Base-by-base conservation (phyloP, 2,329 filamentous ascomycete genomes). In the Microsporum ferrugineum region DNA sequence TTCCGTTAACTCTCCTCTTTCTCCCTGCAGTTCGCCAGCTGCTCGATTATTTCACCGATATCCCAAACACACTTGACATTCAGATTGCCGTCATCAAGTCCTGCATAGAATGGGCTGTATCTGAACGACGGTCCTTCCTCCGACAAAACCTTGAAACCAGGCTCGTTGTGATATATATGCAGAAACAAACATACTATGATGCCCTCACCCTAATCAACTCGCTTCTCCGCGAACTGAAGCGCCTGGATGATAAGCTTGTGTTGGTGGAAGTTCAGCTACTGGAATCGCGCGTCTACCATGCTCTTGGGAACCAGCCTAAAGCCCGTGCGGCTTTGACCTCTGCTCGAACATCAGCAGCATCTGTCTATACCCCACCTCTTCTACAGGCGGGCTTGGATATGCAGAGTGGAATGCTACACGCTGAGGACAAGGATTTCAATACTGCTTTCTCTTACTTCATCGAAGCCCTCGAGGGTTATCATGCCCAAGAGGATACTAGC, bases 361-460 rank as follows among this genome's bases (percentile, higher is more conserved):
- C 91, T 33, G 94, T 99, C 65, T 99, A 99, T 80, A 96, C 91
- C 29, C 94, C 94, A 58, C 94, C 95, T 2, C 81, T 95, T 66
- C 83, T 99, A 62, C 95, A 99, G 78, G 94, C 94, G 53, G 91
- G 94, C 69, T 84, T 99, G 67, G 94, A 99, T 73, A 97, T 99
- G 94, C 94, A 99, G 80, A 96, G 90, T 66, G 95, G 94, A 67
- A 97, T 97, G 88, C 84, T 99, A 62, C 95, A 99, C 75, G 94
- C 94, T 29, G 95, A 99, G 77, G 94, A 99, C 74, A 89, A 91
- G 78, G 95, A 99, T 79, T 99, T 99, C 83, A 96, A 95, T 79
- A 99, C 94, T 31, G 90, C 94, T 57, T 99, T 88, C 77, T 96
- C 91, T 57, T 99, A 99, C 82, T 99, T 99, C 76, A 97, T 99